Percentiles rank a stretch among this genome's conserved stretches.
These are phyloP conservation scores for Crithidia fasciculata DNA, from an alignment of 208 protist genomes.

Conservation along the genomic window DNA sequence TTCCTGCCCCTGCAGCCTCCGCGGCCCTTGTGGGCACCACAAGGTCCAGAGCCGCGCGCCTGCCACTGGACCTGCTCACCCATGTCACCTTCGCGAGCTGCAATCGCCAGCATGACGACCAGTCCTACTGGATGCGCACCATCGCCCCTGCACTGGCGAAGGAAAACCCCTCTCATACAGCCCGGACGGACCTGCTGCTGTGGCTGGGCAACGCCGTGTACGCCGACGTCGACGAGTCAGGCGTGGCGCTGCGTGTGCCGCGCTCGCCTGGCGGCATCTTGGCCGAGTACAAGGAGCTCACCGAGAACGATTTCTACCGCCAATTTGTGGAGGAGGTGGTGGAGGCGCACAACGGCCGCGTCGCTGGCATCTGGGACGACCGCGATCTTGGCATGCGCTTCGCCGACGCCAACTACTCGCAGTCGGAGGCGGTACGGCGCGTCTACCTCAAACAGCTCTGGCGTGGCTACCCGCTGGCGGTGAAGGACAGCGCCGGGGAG, in stretches of 20 bases:
- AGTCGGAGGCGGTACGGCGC: slow-evolving; percentile 44
- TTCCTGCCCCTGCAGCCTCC: too few relatives aligned
- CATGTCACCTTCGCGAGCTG: slow-evolving; percentile 77
- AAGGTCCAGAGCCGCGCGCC: neutral
- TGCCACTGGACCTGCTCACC: slow-evolving; percentile 23
- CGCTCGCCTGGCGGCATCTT: slow-evolving; percentile 13
- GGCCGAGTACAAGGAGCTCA: slow-evolving; percentile 31
- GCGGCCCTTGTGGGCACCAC: too few relatives aligned
- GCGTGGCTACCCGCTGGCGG: slow-evolving; percentile 11
- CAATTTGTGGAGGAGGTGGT: slow-evolving; percentile 31
- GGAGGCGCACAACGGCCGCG: slow-evolving; percentile 6
- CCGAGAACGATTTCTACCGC: slow-evolving; percentile 35
- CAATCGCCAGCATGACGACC: slow-evolving; percentile 62
- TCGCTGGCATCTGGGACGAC: slow-evolving; percentile 81
- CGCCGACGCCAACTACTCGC: slow-evolving; percentile 41
- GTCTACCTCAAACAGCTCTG: slow-evolving; percentile 54
- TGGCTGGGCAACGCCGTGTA: slow-evolving; percentile 84
- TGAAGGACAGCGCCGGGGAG: slow-evolving; percentile 20
- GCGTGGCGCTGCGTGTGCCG: slow-evolving; percentile 21
- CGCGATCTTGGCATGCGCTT: slow-evolving; percentile 77
- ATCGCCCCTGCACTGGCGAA: slow-evolving; percentile 29
- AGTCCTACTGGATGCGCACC: slow-evolving; percentile 59
- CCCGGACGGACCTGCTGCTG: slow-evolving; percentile 61
- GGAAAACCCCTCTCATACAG: neutral
- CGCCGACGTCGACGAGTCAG: slow-evolving; percentile 46